A percentile compares a stretch with the other conserved stretches of the same genome.
phyloP scores from a whole-genome alignment of 2,329 filamentous ascomycete genomes.

The Epicoccum sorghinum region DNA sequence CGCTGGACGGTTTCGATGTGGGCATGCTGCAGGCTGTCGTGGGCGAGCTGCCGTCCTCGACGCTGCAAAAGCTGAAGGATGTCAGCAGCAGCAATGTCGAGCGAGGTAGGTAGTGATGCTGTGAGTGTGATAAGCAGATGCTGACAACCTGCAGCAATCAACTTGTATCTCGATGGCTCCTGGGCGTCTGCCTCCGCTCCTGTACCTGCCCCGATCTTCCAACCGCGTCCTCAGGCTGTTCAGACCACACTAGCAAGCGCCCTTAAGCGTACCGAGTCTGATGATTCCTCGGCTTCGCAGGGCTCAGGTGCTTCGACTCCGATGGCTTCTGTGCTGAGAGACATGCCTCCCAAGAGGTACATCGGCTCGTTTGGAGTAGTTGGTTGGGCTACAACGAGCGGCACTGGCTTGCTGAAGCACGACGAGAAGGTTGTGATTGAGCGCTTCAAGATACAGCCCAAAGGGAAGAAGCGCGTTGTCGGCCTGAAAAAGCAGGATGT shows the following conservation, averaged over 20 bases:
- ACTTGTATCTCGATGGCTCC: constrained; percentile 69
- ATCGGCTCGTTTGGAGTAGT: constrained; percentile 90
- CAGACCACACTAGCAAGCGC: constrained; percentile 33
- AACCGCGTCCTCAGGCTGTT: constrained; percentile 23
- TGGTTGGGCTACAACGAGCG: constrained; percentile 90
- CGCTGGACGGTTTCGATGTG: constrained; percentile 57
- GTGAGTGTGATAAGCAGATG: neutral
- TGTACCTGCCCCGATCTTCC: constrained; percentile 21
- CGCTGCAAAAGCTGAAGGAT: constrained; percentile 56
- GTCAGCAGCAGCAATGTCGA: constrained; percentile 62
- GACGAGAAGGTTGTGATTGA: constrained; percentile 87
- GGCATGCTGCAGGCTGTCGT: constrained; percentile 63
- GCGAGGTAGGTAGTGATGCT: constrained; percentile 42
- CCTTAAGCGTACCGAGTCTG: constrained; percentile 34
- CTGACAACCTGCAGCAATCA: constrained; percentile 56
- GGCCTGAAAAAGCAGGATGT: constrained; percentile 76
- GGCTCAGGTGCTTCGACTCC: constrained; percentile 29
- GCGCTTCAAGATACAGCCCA: constrained; percentile 74
- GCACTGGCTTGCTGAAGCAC: constrained; percentile 74
- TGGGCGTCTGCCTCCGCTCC: constrained; percentile 54
- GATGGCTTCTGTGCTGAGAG: constrained; percentile 27
- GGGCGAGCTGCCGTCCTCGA: constrained; percentile 57
- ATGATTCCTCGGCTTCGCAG: constrained; percentile 30
- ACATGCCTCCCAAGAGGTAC: constrained; percentile 70
- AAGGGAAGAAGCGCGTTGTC: constrained; percentile 53